Base-by-base conservation (phyloP, 805 yeast genomes). In the Debaryomyces tyrocola region DNA sequence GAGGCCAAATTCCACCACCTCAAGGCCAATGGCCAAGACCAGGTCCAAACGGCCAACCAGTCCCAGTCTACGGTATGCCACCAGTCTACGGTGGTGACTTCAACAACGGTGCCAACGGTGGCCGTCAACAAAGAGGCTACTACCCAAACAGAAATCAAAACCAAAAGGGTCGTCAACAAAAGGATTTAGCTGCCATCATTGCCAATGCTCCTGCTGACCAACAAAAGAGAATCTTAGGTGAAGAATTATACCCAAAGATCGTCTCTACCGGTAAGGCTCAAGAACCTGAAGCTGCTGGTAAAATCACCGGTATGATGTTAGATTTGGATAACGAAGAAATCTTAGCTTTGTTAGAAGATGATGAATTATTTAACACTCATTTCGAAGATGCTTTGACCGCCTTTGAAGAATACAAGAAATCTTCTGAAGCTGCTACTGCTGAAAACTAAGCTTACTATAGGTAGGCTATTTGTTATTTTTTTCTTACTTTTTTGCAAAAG, bases 221-320 rank as follows among this genome's bases (percentile, higher is more conserved):
- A 75, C 96, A 90, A 79, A 92, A 92, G 89, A 92, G 96, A 82
- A 82, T 90, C 67, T 82, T 94, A 67, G 99, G 99, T 76, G 97
- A 94, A 81, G 96, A 90, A 67, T 80, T 94, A 66, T 94, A 92
- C 82, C 90, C 95, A 66, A 88, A 84, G 82, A 87, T 94, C 64
- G 84, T 85, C 56, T 83, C 90, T 57, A 83, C 88, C 53, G 90
- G 89, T 64, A 87, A 87, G 75, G 89, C 91, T 62, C 83, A 84
- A 60, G 96, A 90, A 66, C 87, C 86, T 49, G 96, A 90, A 74
- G 90, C 96, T 64, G 97, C 97, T 58, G 96, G 97, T 77, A 92
- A 91, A 79, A 89, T 94, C 69, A 94, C 99, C 57, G 97, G 98
- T 78, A 94, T 94, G 98, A 83, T 94, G 78, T 82, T 94, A 66